Evolutionary conservation across 2,329 filamentous ascomycete species (phyloP), one percentile per base, ranked within the genome.

Genomic region (Cladosporium oxysporum): DNA sequence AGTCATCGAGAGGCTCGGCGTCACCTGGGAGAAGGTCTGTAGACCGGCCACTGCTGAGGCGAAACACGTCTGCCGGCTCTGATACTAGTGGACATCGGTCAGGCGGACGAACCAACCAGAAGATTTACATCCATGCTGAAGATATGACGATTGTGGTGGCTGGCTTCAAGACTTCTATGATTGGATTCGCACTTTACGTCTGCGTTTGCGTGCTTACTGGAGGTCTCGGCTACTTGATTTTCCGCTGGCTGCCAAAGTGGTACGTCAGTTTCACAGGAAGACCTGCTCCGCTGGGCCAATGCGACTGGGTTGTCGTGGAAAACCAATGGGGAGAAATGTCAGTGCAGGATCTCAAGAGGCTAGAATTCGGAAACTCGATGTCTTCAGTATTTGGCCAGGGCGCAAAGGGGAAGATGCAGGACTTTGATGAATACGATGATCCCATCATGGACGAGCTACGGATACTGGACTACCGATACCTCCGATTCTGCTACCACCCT

Each of bases 271-370:
- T 98, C 50, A 83, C 91, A 49, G 95, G 95, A 31, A 85, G 82
- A 62, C 81, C 88, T 5, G 87, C 86, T 18, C 83, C 91, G 2
- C 82, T 99, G 33, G 84, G 85, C 63, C 87, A 91, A 64, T 95
- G 92, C 73, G 85, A 91, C 67, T 99, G 96, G 95, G 90, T 97
- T 52, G 93, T 96, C 31, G 87, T 98, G 69, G 95, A 97, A 85
- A 97, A 99, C 74, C 93, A 98, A 84, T 98, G 95, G 94, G 91
- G 91, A 59, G 94, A 98, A 78, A 91, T 98, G 77, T 84, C 85
- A 14, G 86, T 95, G n/a, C 86, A 96, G 73, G 75, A 88, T 59
- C 84, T 98, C 14, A 83, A 84, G 66, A 82, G 77, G 57, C 80
- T 87, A 70, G 76, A 76, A 10, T 90, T 90, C 74, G 87, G 84